Percentiles rank a stretch among this genome's conserved stretches.
Evolutionary conservation across 352 stramenopile genomes (phyloP).

Genomic region (Phytophthora rubi): DNA sequence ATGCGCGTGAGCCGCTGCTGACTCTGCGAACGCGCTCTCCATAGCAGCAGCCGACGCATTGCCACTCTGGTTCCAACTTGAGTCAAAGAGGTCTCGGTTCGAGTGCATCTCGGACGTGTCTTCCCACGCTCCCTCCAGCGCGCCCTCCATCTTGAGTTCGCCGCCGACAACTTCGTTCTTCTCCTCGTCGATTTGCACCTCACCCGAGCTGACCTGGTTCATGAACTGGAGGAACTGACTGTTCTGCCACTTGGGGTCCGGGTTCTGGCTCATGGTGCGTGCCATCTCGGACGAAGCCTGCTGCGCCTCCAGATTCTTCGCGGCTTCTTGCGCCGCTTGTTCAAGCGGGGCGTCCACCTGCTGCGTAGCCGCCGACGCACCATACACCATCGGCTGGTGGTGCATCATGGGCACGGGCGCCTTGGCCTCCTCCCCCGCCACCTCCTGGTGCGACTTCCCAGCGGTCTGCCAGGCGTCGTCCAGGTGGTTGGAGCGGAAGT

Average conservation of each 20-base stretch:
- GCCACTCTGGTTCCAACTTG: conserved; percentile 52
- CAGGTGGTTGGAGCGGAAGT: conserved; percentile 67
- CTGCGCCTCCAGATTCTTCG: conserved; percentile 48
- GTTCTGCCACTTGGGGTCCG: conserved; percentile 82
- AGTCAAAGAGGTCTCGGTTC: conserved; percentile 71
- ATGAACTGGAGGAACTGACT: conserved; percentile 91
- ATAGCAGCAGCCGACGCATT: conserved; percentile 40
- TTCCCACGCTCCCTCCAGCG: conserved; percentile 71
- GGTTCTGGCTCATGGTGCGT: conserved; percentile 79
- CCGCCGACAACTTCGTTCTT: conserved; percentile 70
- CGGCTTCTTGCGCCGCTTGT: conserved; percentile 34
- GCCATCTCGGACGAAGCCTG: conserved; percentile 75
- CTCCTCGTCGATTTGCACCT: conserved; percentile 81
- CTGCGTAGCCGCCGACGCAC: conserved; percentile 12
- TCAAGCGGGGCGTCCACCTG: conserved; percentile 35
- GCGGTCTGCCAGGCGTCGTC: conserved; percentile 69
- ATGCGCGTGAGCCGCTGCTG: conserved; percentile 29
- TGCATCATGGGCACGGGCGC: conserved; percentile 48
- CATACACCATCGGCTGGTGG: conserved; percentile 41
- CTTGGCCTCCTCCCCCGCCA: conserved; percentile 71
- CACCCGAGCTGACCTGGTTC: conserved; percentile 75
- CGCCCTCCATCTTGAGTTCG: conserved; percentile 50
- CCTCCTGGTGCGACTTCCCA: conserved; percentile 65
- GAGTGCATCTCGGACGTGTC: conserved; percentile 53
- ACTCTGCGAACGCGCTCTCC: conserved; percentile 62